Evolutionary conservation across 2,329 filamentous ascomycete species (phyloP).

Genomic region (Ophiostoma piceae): DNA sequence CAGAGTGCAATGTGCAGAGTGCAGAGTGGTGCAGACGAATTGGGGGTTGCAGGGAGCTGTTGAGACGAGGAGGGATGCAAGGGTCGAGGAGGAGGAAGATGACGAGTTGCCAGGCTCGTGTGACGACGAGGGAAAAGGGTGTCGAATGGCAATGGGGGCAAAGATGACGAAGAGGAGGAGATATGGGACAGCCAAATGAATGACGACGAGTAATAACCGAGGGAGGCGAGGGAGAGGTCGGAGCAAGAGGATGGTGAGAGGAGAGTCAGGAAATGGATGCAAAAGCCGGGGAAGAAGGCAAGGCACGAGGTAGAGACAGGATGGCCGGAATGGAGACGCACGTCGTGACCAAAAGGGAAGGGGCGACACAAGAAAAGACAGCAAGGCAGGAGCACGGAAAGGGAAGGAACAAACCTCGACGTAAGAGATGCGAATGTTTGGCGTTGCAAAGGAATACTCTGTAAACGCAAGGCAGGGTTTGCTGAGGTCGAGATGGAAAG

Average conservation of each 20-base stretch:
- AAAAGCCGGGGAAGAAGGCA: not conserved
- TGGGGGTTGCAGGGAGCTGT: not conserved
- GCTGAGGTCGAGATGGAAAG: not conserved
- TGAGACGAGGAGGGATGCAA: not conserved
- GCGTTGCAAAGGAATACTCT: not conserved
- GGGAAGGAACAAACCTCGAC: slow-evolving; percentile 10
- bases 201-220: not conserved
- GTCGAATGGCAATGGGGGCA: not conserved
- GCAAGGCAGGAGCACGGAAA: not conserved
- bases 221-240: not conserved
- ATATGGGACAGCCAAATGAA: not conserved
- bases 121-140: not conserved
- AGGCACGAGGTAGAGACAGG: not conserved
- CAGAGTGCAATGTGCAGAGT: not conserved
- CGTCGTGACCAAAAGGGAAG: slow-evolving; percentile 4
- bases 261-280: not conserved
- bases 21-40: not conserved
- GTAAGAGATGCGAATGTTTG: not conserved
- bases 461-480: not conserved
- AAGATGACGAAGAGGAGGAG: not conserved
- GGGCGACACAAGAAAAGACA: not conserved
- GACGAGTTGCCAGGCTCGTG: not conserved
- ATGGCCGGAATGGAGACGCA: not conserved
- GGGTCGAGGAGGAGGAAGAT: not conserved
- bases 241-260: not conserved